Base-by-base conservation (phyloP, 169 alveolate species). In the Cryptosporidium felis region DNA sequence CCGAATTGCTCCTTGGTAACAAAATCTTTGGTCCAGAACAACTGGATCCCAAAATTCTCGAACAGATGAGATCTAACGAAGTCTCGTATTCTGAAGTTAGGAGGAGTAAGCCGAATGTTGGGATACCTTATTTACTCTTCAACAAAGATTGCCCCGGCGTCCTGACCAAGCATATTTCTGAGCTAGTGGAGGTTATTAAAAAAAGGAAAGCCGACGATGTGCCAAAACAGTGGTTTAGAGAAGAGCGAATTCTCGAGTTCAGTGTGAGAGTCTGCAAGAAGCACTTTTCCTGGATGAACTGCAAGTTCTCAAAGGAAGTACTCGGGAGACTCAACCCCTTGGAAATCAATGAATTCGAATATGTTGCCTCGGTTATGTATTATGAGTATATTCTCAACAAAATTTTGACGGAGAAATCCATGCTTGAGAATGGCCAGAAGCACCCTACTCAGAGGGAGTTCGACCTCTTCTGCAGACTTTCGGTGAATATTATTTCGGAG, bases 271-370 rank as follows among this genome's bases (percentile, higher is more conserved):
- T 74, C 34, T 74, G 85, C 59, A 74, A 45, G 26, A 74, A 56
- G 58, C 85, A 74, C 12, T 74, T 53, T 18, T 49, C 85, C 28
- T 74, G 85, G 85, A 53, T 36, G 42, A 32, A 74, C 46, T 74
- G 85, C 18, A 21, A 30, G 4, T 36, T 40, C 46, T 21, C 10
- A 10, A 40, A 53, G 41, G 85, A 56, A 28, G 32, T 74, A 1
- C 8, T 74, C 18, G 26, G 21, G 18, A 40, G 38, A 0, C 40
- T 18, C 21, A 74, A 28, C 42, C 85, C 85, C 3, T 18, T 53
- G 36, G 67, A 49, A 53, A 53, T 74, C 6, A 74, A 58, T 30
- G 12, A 16, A 3, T 53, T 74, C 12, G 85, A 74, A 10, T 53
- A 53, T 53, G 67, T 56, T 38, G 85, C 85, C 16, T 74, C 85